Evolutionary conservation across 2,329 filamentous ascomycete species (phyloP).

Genomic region (Chrysoporthe cubensis): DNA sequence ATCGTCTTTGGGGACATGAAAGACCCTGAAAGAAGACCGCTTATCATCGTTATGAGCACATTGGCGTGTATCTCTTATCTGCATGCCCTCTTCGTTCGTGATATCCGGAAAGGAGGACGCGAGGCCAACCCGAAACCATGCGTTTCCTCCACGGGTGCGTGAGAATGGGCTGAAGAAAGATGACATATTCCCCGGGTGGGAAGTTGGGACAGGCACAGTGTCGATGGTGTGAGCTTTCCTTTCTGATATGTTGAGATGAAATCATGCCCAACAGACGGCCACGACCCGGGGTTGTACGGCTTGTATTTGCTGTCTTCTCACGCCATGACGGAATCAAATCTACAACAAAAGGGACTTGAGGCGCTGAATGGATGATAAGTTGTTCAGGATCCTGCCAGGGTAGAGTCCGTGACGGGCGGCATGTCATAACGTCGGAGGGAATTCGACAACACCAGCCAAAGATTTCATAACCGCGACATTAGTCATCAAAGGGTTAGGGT

Average conservation of each 20-base stretch:
- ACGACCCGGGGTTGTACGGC: neutral
- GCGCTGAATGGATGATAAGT: neutral
- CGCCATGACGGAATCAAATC: neutral
- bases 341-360: neutral
- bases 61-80: conserved; percentile 16
- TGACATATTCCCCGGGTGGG: conserved; percentile 6
- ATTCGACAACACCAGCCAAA: neutral
- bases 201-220: neutral
- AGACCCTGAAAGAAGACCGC: conserved; percentile 14
- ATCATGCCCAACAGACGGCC: neutral
- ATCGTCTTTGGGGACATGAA: conserved; percentile 26
- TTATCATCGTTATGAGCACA: conserved; percentile 1
- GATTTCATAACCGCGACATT: neutral
- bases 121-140: conserved; percentile 23
- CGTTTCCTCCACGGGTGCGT: conserved; percentile 19
- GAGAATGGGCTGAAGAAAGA: conserved; percentile 26
- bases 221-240: neutral
- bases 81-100: conserved; percentile 15
- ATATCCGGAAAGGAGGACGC: conserved; percentile 27
- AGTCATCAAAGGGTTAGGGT: neutral
- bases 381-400: neutral
- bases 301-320: neutral
- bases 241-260: neutral
- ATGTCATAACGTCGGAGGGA: neutral
- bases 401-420: neutral